Percentiles rank a stretch among this genome's conserved stretches.
Conservation (phyloP, 2,329 filamentous ascomycete genomes). For the Immersiporthe knoxdaviesiana region DNA sequence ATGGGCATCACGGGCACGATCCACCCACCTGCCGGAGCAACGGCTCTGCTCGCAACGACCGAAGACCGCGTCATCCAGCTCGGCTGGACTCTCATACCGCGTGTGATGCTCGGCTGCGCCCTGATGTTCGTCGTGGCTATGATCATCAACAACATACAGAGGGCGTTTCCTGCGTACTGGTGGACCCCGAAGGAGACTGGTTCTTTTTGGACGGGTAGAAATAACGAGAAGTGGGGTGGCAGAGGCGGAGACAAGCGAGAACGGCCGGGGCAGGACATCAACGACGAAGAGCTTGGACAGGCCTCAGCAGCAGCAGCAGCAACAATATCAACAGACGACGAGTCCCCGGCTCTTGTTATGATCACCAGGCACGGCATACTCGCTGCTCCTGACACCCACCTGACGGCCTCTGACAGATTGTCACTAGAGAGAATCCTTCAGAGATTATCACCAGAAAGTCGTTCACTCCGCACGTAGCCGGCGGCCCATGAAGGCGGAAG, state of each 20-base stretch:
- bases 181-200: constrained; percentile 57
- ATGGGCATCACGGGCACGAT: constrained; percentile 75
- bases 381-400: constrained; percentile 8
- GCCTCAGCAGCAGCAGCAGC: neutral
- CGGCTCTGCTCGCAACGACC: constrained; percentile 69
- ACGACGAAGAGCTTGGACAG: neutral
- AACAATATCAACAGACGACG: neutral
- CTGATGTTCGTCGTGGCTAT: constrained; percentile 67
- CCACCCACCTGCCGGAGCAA: constrained; percentile 76
- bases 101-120: constrained; percentile 62
- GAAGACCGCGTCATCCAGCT: constrained; percentile 56
- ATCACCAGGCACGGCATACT: constrained; percentile 18
- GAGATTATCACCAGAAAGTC: constrained; percentile 15
- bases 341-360: neutral
- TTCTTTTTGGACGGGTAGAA: constrained; percentile 29
- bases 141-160: constrained; percentile 70
- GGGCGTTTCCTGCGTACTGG: constrained; percentile 72
- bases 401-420: constrained; percentile 20
- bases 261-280: neutral
- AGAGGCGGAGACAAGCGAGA: constrained; percentile 2
- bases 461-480: neutral
- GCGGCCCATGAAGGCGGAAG: neutral
- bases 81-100: constrained; percentile 70
- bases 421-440: constrained; percentile 17
- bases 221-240: neutral